A percentile compares a stretch with the other conserved stretches of the same genome.
phyloP scores from a whole-genome alignment of 129 eudicot species.

The Glebionis coronaria region DNA sequence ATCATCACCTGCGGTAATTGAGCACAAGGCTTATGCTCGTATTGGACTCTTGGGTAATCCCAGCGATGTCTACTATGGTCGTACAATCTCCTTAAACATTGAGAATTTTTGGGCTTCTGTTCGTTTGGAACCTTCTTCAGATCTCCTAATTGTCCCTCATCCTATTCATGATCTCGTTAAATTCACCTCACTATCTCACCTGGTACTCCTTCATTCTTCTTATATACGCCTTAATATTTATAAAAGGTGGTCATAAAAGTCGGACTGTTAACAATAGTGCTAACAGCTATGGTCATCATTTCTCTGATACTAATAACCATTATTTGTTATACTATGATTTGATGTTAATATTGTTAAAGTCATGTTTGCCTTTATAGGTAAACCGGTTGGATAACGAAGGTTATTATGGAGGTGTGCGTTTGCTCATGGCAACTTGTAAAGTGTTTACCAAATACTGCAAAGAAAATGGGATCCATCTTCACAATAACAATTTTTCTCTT shows the following conservation, averaged over 20 bases:
- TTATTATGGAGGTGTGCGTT: slow-evolving; percentile 91
- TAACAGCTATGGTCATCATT: no score
- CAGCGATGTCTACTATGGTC: slow-evolving; percentile 81
- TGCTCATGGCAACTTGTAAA: slow-evolving; percentile 89
- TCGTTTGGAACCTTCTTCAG: slow-evolving; percentile 58
- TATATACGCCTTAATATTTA: not conserved
- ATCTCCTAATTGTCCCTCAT: slow-evolving; percentile 72
- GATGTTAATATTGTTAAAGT: not conserved
- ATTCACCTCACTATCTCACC: slow-evolving; percentile 61
- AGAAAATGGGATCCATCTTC: slow-evolving; percentile 55
- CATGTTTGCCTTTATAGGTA: slow-evolving; percentile 45
- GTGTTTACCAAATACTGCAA: slow-evolving; percentile 66
- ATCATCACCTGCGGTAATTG: slow-evolving; percentile 32
- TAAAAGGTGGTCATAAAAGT: not conserved
- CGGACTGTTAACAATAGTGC: not conserved
- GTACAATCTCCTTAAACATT: slow-evolving; percentile 62
- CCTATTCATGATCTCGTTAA: slow-evolving; percentile 79
- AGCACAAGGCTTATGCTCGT: slow-evolving; percentile 81
- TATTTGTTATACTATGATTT: no score
- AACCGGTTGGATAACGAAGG: slow-evolving; percentile 69
- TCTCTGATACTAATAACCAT: no score
- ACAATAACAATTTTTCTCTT: slow-evolving; percentile 56
- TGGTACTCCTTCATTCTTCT: slow-evolving; percentile 37
- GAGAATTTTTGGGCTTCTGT: slow-evolving; percentile 89
- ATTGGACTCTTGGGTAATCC: slow-evolving; percentile 89